These are phyloP conservation scores for Penicillium nordicum DNA, from an alignment of 2,329 filamentous ascomycete genomes.

Conservation along the genomic window DNA sequence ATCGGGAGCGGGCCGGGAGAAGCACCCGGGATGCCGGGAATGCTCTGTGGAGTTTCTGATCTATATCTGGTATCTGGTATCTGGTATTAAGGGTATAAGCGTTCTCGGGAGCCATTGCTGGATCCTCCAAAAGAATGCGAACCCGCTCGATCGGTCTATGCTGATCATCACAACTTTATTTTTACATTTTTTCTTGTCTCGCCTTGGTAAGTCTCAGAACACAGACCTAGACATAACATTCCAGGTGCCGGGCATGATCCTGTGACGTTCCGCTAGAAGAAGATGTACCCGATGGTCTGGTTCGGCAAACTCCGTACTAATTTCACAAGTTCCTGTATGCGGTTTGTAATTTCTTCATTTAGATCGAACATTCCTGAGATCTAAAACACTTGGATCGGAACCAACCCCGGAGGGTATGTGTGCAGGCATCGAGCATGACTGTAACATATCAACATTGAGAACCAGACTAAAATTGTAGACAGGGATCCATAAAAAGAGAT, in stretches of 20 bases:
- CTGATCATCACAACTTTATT: constrained; percentile 1
- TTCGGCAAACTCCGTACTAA: not conserved
- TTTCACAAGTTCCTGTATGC: not conserved
- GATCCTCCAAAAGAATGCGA: constrained; percentile 13
- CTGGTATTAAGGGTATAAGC: too few species aligned
- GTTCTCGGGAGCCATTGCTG: constrained; percentile 7
- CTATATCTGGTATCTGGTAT: not conserved
- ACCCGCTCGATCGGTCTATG: constrained; percentile 17
- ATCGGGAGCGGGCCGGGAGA: constrained; percentile 3
- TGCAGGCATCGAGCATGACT: not conserved
- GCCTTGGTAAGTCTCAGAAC: not conserved
- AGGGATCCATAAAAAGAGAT: not conserved
- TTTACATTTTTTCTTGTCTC: not conserved
- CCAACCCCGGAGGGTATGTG: not conserved
- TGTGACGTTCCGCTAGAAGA: not conserved
- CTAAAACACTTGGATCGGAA: not conserved
- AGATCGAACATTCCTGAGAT: not conserved
- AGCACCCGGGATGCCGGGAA: constrained; percentile 8
- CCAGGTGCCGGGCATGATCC: not conserved
- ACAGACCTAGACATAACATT: constrained; percentile 1
- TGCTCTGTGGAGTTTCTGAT: not conserved
- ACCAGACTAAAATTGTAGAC: not conserved
- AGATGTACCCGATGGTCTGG: not conserved
- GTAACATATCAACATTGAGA: not conserved
- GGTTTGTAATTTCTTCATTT: not conserved